Percentiles rank a stretch among this genome's conserved stretches.
Conservation (phyloP, 1,284 basidiomycete species). For the Hypsizygus ulmarius region DNA sequence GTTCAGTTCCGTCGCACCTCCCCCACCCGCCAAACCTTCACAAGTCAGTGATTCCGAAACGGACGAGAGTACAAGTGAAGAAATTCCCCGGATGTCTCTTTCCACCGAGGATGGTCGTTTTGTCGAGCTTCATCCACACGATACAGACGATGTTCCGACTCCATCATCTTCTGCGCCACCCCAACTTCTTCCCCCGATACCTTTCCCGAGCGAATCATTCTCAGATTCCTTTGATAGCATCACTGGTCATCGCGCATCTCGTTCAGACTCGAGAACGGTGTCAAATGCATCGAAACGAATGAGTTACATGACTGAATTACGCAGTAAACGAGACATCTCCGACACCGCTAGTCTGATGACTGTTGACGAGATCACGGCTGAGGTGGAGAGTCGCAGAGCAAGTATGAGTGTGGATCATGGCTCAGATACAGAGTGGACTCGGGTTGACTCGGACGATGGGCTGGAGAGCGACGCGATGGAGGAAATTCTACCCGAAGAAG, state of each 20-base stretch:
- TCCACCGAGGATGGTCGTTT: constrained; percentile 65
- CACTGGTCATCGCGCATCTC: constrained; percentile 33
- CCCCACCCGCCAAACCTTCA: constrained; percentile 39
- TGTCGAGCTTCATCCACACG: constrained; percentile 52
- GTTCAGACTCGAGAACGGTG: constrained; percentile 36
- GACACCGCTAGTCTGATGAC: constrained; percentile 93
- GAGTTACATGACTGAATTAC: constrained; percentile 76
- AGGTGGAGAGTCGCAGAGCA: constrained; percentile 82
- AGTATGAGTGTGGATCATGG: constrained; percentile 47
- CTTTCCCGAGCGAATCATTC: constrained; percentile 74
- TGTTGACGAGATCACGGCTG: constrained; percentile 96
- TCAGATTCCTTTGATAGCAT: constrained; percentile 71
- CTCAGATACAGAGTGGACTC: constrained; percentile 64
- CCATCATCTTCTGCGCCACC: constrained; percentile 37
- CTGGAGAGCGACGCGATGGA: constrained; percentile 34
- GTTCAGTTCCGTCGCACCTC: constrained; percentile 44
- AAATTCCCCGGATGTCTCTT: constrained; percentile 67
- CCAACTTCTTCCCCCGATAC: constrained; percentile 78
- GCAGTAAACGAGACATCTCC: constrained; percentile 77
- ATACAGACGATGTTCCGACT: constrained; percentile 33
- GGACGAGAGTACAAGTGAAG: constrained; percentile 36
- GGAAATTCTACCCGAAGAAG: constrained; percentile 30
- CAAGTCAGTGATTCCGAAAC: constrained; percentile 22
- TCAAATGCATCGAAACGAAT: constrained; percentile 66
- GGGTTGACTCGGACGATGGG: constrained; percentile 47